phyloP scores from a whole-genome alignment of 2,329 filamentous ascomycete species.

The Taxawa tesnikishii region DNA sequence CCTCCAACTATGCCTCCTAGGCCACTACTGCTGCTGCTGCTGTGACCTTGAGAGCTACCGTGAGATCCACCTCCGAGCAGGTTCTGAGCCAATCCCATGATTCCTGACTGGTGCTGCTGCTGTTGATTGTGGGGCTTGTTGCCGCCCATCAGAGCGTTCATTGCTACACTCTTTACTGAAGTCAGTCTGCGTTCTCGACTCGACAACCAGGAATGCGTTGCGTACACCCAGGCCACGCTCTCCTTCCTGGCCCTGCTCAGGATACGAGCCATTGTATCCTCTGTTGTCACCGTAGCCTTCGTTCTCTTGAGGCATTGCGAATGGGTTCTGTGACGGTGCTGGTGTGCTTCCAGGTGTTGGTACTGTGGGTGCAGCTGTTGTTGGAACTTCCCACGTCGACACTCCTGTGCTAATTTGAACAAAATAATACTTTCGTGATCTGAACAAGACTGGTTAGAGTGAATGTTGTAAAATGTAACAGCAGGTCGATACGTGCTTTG shows the following conservation, averaged over 20 bases:
- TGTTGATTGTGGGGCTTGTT: slow-evolving; percentile 15
- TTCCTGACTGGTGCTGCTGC: slow-evolving; percentile 10
- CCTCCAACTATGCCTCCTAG: slow-evolving; percentile 11
- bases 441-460: slow-evolving; percentile 7
- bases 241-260: slow-evolving; percentile 10
- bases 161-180: slow-evolving; percentile 11
- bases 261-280: slow-evolving; percentile 12
- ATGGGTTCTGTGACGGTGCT: slow-evolving; percentile 20
- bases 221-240: slow-evolving; percentile 15
- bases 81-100: slow-evolving; percentile 17
- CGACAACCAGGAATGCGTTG: neutral
- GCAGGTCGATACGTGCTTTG: slow-evolving; percentile 18
- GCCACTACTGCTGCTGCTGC: slow-evolving; percentile 1
- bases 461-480: neutral
- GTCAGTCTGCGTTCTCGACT: slow-evolving; percentile 1
- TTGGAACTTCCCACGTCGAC: slow-evolving; percentile 27
- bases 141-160: slow-evolving; percentile 15
- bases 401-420: slow-evolving; percentile 29
- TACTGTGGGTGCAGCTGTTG: slow-evolving; percentile 23
- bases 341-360: slow-evolving; percentile 25
- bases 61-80: slow-evolving; percentile 18
- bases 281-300: slow-evolving; percentile 11
- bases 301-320: slow-evolving; percentile 16
- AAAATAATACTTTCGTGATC: slow-evolving; percentile 29
- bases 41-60: neutral